Conservation (phyloP, 2,329 filamentous ascomycete species). For the Trichoderma sp. region DNA sequence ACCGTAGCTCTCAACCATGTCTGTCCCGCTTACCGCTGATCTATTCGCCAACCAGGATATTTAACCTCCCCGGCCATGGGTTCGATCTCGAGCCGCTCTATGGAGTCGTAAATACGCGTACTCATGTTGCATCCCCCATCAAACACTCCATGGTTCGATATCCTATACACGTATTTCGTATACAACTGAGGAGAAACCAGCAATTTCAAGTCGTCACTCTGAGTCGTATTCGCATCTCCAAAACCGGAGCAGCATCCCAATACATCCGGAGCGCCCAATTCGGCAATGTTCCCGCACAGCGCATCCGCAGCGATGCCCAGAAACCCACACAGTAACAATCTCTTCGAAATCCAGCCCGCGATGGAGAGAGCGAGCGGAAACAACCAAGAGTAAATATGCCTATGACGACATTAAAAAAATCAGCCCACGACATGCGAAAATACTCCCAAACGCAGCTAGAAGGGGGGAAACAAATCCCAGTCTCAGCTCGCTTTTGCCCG, state of each 20-base stretch:
- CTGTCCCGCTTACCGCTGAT: neutral
- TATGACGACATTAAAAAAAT: neutral
- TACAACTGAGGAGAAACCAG: neutral
- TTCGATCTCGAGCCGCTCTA: neutral
- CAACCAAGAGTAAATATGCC: neutral
- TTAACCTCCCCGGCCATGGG: neutral
- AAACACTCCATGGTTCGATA: neutral
- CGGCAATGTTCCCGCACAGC: neutral
- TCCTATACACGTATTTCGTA: neutral
- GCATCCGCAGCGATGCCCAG: no score
- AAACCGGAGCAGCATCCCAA: no score
- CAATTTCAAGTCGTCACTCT: neutral
- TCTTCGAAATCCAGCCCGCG: neutral
- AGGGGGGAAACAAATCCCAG: neutral
- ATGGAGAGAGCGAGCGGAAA: neutral
- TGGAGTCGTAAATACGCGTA: slow-evolving; percentile 1
- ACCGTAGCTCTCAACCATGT: neutral
- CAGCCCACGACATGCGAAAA: neutral
- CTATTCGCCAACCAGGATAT: neutral
- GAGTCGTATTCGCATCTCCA: slow-evolving; percentile 11
- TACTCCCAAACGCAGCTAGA: neutral
- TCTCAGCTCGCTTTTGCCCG: neutral
- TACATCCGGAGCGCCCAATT: neutral
- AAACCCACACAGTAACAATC: neutral
- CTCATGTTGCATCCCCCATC: neutral